These are phyloP conservation scores for Flaveria linearis DNA, from an alignment of 129 eudicot genomes.

Conservation along the genomic window DNA sequence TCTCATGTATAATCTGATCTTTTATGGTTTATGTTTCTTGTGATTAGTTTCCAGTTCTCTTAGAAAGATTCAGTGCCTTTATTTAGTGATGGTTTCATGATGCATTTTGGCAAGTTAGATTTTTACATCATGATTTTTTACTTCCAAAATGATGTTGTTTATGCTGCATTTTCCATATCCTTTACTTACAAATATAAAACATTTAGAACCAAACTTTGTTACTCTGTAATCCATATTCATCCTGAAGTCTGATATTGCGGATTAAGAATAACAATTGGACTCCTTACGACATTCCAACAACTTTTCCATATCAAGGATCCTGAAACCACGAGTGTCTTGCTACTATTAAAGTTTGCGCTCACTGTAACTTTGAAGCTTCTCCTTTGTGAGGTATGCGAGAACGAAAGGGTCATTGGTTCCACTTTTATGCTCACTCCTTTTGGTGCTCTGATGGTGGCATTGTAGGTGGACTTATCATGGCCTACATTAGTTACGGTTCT, in stretches of 20 bases:
- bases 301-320: slow-evolving; percentile 77
- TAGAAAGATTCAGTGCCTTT: background rate
- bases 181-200: background rate
- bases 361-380: slow-evolving; percentile 73
- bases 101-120: background rate
- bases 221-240: background rate
- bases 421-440: slow-evolving; percentile 71
- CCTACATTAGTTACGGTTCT: slow-evolving; percentile 88
- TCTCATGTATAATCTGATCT: background rate
- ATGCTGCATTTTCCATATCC: background rate
- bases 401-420: slow-evolving; percentile 53
- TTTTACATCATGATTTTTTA: background rate
- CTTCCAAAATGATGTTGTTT: background rate
- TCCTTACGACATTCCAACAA: slow-evolving; percentile 56
- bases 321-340: slow-evolving; percentile 40
- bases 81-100: background rate
- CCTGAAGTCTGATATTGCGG: slow-evolving; percentile 26
- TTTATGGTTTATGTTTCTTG: background rate
- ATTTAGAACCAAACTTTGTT: slow-evolving; percentile 11
- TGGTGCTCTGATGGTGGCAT: slow-evolving; percentile 65
- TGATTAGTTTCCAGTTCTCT: background rate
- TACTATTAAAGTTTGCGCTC: slow-evolving; percentile 40
- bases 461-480: slow-evolving; percentile 48
- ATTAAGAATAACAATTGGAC: slow-evolving; percentile 69
- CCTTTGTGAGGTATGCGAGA: slow-evolving; percentile 40